Base-by-base conservation (phyloP, 352 stramenopile species). In the Phytopythium sindhum region DNA sequence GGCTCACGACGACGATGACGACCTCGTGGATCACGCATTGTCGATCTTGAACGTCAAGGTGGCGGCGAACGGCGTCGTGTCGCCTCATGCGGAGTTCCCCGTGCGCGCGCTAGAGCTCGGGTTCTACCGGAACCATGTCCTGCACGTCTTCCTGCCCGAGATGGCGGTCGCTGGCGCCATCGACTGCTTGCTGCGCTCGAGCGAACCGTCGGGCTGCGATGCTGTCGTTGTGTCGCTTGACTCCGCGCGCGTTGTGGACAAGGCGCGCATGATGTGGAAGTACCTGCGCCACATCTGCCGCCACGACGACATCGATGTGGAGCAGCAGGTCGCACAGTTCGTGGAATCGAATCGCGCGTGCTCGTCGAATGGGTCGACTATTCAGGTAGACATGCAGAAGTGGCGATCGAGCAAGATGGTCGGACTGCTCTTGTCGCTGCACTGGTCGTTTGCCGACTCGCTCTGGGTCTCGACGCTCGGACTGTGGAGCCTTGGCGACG, bases 51-150 rank as follows among this genome's bases (percentile, higher is more conserved):
- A 88, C 26, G 69, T 93, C 14, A 56, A 78, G 15, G 75, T 79
- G 4, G 73, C 68, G 9, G 11, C 60, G 1, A 74, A 77, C 14
- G 62, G 67, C n/a, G 77, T 91, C 29, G 59, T 91, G 15, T 35
- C 62, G n/a, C 70, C 83, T 6, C 75, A 89, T 14, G 60, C 90
- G 12, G 65, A 81, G 53, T 88, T 82, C 50, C 77, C 85, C 35
- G 84, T 79, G 52, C 77, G 80, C 35, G 80, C 87, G 37, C 68
- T 97, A 2, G 80, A 90, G 56, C 60, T 97, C 6, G 81, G 74
- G 7, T 97, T 93, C 61, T 95, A 95, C 66, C 84, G 89, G 6
- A 97, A 97, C 61, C 85, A 95, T 42, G 61, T 96, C 57, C 67
- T 95, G 0, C 83, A 95, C 60, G 66, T 90, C 50, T 95, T 97